Conservation (phyloP, 768 basidiomycete species). For the Mycena venus region DNA sequence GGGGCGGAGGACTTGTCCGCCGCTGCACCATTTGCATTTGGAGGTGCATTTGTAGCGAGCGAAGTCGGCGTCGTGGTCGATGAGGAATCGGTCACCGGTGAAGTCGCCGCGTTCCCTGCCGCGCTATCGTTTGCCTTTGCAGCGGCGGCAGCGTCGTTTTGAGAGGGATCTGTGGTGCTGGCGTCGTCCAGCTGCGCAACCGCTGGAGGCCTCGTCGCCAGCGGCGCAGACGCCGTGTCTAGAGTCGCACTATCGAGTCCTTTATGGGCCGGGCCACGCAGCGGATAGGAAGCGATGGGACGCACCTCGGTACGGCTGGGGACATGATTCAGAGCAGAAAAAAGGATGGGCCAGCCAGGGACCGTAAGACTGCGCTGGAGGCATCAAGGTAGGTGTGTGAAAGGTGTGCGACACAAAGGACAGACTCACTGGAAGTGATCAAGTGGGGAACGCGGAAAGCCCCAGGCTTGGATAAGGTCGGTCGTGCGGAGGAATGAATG, state of each 20-base stretch:
- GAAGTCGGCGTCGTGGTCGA: background rate
- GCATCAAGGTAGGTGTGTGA: no score
- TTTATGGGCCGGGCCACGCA: background rate
- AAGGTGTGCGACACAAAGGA: background rate
- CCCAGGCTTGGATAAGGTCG: background rate
- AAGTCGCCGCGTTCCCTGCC: background rate
- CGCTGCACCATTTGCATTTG: no score
- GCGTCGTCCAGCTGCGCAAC: background rate
- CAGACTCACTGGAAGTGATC: background rate
- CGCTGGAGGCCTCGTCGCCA: background rate
- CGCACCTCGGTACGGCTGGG: background rate
- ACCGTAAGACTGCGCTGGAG: background rate
- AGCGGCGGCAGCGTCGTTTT: no score
- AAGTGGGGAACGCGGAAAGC: background rate
- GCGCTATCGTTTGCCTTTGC: background rate
- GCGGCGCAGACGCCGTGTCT: background rate
- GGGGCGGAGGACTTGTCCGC: no score
- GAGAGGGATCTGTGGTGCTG: background rate
- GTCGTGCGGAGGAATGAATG: background rate
- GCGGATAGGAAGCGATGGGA: background rate
- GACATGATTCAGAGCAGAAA: background rate
- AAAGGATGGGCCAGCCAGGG: background rate
- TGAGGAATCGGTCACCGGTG: background rate
- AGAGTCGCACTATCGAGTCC: background rate
- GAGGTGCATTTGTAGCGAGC: background rate